These are phyloP conservation scores for Aspergillus aculeatinus DNA, from an alignment of 2,329 filamentous ascomycete species.

Conservation along the genomic window DNA sequence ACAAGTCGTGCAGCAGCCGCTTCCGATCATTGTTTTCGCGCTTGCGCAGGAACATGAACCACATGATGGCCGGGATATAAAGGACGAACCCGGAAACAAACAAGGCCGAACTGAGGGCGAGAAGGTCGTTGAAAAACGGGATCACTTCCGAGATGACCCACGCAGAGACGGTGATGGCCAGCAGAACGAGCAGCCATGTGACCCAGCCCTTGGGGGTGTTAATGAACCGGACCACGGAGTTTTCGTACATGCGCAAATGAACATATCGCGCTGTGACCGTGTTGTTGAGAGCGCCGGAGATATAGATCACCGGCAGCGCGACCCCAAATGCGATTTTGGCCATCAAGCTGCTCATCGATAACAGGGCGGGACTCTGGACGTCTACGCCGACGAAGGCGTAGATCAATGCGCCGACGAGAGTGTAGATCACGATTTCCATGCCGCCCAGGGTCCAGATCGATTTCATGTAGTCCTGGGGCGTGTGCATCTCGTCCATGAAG, in stretches of 20 bases:
- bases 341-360: constrained; percentile 20
- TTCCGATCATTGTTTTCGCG: constrained; percentile 29
- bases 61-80: constrained; percentile 55
- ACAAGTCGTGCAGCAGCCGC: constrained; percentile 33
- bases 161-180: constrained; percentile 10
- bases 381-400: constrained; percentile 30
- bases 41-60: constrained; percentile 25
- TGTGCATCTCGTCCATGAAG: constrained; percentile 18
- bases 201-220: constrained; percentile 22
- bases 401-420: constrained; percentile 18
- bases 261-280: constrained; percentile 23
- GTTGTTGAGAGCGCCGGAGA: constrained; percentile 23
- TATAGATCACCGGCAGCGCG: constrained; percentile 14
- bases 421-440: constrained; percentile 14
- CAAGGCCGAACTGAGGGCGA: constrained; percentile 54
- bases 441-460: constrained; percentile 10
- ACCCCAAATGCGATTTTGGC: constrained; percentile 10
- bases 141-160: constrained; percentile 24
- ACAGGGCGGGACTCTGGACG: constrained; percentile 29
- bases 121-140: constrained; percentile 21
- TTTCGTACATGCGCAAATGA: constrained; percentile 18
- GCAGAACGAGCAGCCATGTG: constrained; percentile 20
- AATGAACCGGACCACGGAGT: constrained; percentile 18
- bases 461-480: constrained; percentile 12
- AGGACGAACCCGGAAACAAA: constrained; percentile 89